These are phyloP conservation scores for Eutrema heterophyllum DNA, from an alignment of 345 rosid species.

Conservation along the genomic window DNA sequence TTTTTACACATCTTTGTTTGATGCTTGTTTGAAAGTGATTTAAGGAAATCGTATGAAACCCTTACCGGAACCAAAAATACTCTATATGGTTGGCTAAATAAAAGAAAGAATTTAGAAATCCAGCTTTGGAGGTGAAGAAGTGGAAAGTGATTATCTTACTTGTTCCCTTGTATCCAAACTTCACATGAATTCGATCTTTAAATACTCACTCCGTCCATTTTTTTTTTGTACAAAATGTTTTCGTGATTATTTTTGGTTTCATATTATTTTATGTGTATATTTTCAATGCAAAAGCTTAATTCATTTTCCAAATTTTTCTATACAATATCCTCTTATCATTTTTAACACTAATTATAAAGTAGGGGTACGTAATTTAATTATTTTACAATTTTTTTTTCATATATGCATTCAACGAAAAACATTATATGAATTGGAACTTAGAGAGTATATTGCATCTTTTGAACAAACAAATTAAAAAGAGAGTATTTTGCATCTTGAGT, in stretches of 20 bases:
- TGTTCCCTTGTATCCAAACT: background rate
- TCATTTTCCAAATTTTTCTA: background rate
- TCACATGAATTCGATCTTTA: background rate
- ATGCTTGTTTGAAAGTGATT: background rate
- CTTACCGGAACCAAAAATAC: background rate
- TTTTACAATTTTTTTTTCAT: background rate
- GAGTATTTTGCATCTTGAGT: too few relatives aligned
- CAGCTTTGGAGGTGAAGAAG: background rate
- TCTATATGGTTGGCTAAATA: background rate
- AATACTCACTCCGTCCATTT: too few relatives aligned
- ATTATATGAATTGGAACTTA: background rate
- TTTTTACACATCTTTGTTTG: background rate
- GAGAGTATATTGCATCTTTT: too few relatives aligned
- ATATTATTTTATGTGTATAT: background rate
- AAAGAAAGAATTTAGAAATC: background rate
- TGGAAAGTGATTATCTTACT: background rate
- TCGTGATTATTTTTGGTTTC: background rate
- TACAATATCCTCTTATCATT: background rate
- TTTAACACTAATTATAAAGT: background rate
- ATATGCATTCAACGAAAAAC: background rate
- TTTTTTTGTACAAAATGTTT: background rate
- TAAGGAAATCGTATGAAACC: background rate
- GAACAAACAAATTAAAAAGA: too few relatives aligned
- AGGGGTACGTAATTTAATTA: too few relatives aligned
- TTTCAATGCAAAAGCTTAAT: background rate